Percentiles rank a stretch among this genome's conserved stretches.
Evolutionary conservation across 2,329 filamentous ascomycete genomes (phyloP).

Genomic region (Hymenoscyphus albidus): DNA sequence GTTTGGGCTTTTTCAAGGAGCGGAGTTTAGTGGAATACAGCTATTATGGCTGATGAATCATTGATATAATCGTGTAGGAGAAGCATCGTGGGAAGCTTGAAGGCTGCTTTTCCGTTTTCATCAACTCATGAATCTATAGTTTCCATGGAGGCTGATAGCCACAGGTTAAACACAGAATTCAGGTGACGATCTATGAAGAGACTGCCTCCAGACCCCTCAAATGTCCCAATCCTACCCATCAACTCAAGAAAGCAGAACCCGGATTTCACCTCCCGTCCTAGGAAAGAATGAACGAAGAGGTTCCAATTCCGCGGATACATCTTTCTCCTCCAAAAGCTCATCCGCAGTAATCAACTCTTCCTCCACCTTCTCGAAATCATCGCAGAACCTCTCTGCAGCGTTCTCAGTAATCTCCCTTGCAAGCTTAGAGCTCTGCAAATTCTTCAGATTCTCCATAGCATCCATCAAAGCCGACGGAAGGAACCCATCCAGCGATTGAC

Average conservation of each 20-base stretch:
- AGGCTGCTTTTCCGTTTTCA: no score
- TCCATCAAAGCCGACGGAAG: slow-evolving; percentile 91
- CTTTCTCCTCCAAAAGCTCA: slow-evolving; percentile 39
- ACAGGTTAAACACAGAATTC: no score
- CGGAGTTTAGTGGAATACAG: no score
- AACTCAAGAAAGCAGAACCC: slow-evolving; percentile 34
- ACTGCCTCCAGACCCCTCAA: no score
- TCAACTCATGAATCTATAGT: no score
- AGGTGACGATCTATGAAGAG: no score
- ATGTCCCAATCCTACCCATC: background rate
- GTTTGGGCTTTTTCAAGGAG: no score
- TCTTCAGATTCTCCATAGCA: slow-evolving; percentile 74
- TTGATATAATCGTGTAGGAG: no score
- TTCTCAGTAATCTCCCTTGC: slow-evolving; percentile 75
- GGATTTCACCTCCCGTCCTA: slow-evolving; percentile 35
- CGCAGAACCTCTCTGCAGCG: slow-evolving; percentile 79
- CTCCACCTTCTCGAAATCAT: slow-evolving; percentile 73
- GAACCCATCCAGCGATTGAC: slow-evolving; percentile 82
- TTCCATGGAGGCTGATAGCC: no score
- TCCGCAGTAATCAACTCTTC: slow-evolving; percentile 56
- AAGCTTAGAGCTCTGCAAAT: slow-evolving; percentile 67
- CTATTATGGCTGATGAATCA: no score
- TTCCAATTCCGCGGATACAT: slow-evolving; percentile 21
- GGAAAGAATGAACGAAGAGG: slow-evolving; percentile 33
- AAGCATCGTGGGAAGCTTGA: no score